Evolutionary conservation across 1,284 basidiomycete species (phyloP).

Genomic region (Anthracocystis walkeri): DNA sequence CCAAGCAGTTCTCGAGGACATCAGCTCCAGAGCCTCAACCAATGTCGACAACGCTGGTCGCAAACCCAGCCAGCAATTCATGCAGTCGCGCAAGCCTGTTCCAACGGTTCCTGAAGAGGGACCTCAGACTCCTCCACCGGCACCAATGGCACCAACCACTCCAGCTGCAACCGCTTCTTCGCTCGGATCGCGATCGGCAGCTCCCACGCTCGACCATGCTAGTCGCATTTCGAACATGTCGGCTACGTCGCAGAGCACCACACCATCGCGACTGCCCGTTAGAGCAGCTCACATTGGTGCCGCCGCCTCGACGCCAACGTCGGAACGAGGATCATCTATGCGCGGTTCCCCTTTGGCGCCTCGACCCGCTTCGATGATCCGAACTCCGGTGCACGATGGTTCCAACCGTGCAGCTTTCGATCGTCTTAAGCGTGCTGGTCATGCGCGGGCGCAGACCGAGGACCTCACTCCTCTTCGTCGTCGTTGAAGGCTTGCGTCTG

Average conservation of each 20-base stretch:
- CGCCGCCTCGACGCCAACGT: slow-evolving; percentile 14
- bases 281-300: slow-evolving; percentile 20
- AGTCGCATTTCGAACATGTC: slow-evolving; percentile 27
- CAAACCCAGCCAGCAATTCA: slow-evolving; percentile 33
- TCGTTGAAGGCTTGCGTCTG: slow-evolving; percentile 13
- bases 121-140: slow-evolving; percentile 18
- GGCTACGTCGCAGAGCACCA: slow-evolving; percentile 15
- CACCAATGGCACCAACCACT: not conserved
- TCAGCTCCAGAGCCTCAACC: slow-evolving; percentile 3
- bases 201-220: slow-evolving; percentile 13
- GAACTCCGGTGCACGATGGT: slow-evolving; percentile 35
- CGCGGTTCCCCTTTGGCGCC: slow-evolving; percentile 23
- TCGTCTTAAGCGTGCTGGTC: slow-evolving; percentile 48
- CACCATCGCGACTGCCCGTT: slow-evolving; percentile 38
- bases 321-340: slow-evolving; percentile 19
- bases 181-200: not conserved
- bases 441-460: slow-evolving; percentile 44
- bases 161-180: not conserved
- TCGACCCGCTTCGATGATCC: slow-evolving; percentile 36
- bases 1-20: slow-evolving; percentile 36
- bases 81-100: slow-evolving; percentile 32
- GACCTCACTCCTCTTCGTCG: slow-evolving; percentile 42
- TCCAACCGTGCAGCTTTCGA: slow-evolving; percentile 46
- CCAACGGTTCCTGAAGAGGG: slow-evolving; percentile 37
- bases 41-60: slow-evolving; percentile 1